Conservation (phyloP, 768 basidiomycete genomes). For the Erythrobasidium yunnanense region DNA sequence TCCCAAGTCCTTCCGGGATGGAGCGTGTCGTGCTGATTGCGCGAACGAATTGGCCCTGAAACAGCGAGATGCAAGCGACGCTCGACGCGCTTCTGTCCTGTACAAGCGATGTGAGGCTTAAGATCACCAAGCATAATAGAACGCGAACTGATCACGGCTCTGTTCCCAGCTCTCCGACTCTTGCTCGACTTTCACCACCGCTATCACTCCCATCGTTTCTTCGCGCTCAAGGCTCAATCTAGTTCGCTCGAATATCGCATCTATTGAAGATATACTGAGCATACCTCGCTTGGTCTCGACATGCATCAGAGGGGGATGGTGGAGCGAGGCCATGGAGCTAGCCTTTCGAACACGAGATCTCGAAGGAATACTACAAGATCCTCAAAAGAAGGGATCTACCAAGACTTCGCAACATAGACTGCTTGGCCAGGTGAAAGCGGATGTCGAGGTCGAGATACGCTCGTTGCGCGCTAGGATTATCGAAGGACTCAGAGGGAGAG, state of each 20-base stretch:
- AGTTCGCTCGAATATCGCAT: conserved; percentile 40
- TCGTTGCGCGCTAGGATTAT: conserved; percentile 31
- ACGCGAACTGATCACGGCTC: neutral
- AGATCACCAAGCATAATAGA: neutral
- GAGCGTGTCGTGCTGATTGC: neutral
- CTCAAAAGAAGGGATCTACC: neutral
- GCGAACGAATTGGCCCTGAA: neutral
- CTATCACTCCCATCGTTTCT: conserved; percentile 16
- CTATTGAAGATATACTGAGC: conserved; percentile 85
- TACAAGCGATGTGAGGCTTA: conserved; percentile 1
- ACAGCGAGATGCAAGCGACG: conserved; percentile 13
- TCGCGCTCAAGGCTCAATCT: conserved; percentile 21
- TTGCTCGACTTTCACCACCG: conserved; percentile 14
- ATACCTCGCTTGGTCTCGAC: conserved; percentile 82
- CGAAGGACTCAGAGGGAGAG: conserved; percentile 30
- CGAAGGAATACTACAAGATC: conserved; percentile 1
- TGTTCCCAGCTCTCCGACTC: conserved; percentile 18
- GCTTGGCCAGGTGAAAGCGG: conserved; percentile 29
- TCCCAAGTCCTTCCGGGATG: neutral
- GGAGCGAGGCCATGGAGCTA: conserved; percentile 79
- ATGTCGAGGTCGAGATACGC: conserved; percentile 29
- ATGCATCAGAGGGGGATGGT: conserved; percentile 83
- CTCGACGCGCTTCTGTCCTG: conserved; percentile 12
- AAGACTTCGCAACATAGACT: neutral
- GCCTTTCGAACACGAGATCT: conserved; percentile 41